These are phyloP conservation scores for Stropharia rugosoannulata DNA, from an alignment of 768 basidiomycete species.

Conservation along the genomic window DNA sequence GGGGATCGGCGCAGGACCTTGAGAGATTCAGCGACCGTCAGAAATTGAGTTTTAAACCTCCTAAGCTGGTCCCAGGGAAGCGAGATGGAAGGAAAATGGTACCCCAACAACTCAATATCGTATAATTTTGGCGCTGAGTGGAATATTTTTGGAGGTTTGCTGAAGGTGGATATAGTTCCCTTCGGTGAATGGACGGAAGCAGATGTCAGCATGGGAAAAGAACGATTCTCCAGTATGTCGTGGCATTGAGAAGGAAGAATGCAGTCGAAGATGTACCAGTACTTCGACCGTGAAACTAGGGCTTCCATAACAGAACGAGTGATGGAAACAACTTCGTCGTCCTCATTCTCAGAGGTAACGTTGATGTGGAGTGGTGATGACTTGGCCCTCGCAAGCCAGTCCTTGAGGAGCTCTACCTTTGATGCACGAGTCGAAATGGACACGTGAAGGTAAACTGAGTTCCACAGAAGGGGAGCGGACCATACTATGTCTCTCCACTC, in stretches of 20 bases:
- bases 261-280: constrained; percentile 22
- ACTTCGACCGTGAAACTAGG: constrained; percentile 16
- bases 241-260: constrained; percentile 22
- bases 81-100: constrained; percentile 21
- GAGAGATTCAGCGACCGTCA: constrained; percentile 21
- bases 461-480: constrained; percentile 20
- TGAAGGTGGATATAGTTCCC: constrained; percentile 24
- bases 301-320: constrained; percentile 18
- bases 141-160: constrained; percentile 23
- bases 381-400: constrained; percentile 14
- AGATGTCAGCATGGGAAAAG: constrained; percentile 18
- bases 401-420: constrained; percentile 8
- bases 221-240: constrained; percentile 15
- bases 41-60: constrained; percentile 21
- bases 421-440: constrained; percentile 11
- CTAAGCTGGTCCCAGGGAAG: constrained; percentile 22
- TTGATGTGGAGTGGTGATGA: constrained; percentile 22
- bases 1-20: constrained; percentile 18
- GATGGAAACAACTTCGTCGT: constrained; percentile 16
- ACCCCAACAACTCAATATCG: constrained; percentile 22
- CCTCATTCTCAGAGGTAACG: constrained; percentile 17
- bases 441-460: constrained; percentile 15
- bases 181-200: constrained; percentile 17
- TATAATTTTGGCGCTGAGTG: constrained; percentile 16
- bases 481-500: constrained; percentile 19